Base-by-base conservation (phyloP, 306 rosid species). In the Cicer pinnatifidum region DNA sequence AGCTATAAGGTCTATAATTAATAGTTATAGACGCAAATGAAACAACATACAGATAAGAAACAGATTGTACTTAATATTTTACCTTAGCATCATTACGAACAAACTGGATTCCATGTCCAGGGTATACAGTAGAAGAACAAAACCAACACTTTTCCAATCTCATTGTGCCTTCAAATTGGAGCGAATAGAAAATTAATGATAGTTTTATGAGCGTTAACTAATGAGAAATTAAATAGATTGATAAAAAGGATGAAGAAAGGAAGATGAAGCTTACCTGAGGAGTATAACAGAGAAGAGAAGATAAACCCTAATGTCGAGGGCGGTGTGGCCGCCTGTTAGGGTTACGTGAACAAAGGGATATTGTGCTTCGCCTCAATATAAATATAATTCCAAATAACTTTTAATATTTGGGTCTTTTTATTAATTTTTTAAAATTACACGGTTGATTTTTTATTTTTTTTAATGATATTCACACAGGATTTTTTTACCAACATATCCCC, bases 81-180 rank as follows among this genome's bases (percentile, higher is more conserved):
- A 90, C 95, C 95, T 89, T 89, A 6, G 97, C 91, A 81, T 94
- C 97, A 28, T 94, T 94, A 16, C 97, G 97, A 73, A 91, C 95
- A 81, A 86, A 89, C 76, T 94, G 83, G 72, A 63, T 67, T 51
- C 68, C 45, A 45, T 94, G 98, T 48, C 98, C 98, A 45, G 98
- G 95, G 81, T 94, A 89, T 61, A 94, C 9, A 0, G 98, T 91
- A 2, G 91, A 91, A 52, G 98, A 94, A 82, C 97, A 93, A 71
- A 93, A 93, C 96, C 96, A 93, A 78, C 97, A 93, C 61, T 91
- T 93, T 86, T 93, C 96, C 82, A 93, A 85, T 82, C 97, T 93
- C 96, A 93, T 93, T 40, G 65, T 73, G 72, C 58, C 73, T 51
- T 16, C 11, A 16, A 52, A 16, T 52, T 52, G 5, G 1, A 52